Evolutionary conservation across 2,329 filamentous ascomycete genomes (phyloP).

Genomic region (Fusarium concolor): DNA sequence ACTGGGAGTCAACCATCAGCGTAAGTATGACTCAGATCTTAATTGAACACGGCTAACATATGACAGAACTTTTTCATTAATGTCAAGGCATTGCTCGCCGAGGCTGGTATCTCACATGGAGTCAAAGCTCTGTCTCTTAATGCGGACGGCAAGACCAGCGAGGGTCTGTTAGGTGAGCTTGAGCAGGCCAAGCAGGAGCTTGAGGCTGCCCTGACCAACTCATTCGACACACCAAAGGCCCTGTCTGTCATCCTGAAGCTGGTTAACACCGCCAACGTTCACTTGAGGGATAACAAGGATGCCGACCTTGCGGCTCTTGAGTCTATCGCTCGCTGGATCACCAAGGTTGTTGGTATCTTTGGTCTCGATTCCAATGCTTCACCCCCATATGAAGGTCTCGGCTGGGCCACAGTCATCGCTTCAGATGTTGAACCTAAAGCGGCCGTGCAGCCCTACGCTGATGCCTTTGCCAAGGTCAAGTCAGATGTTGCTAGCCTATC

Average conservation of each 20-base stretch:
- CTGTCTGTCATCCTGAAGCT: conserved; percentile 84
- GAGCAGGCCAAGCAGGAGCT: conserved; percentile 67
- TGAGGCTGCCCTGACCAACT: conserved; percentile 76
- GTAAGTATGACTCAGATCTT: conserved; percentile 51
- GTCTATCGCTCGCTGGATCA: conserved; percentile 80
- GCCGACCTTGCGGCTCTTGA: conserved; percentile 62
- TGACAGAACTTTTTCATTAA: conserved; percentile 69
- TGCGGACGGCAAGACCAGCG: conserved; percentile 46
- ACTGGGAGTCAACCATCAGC: conserved; percentile 84
- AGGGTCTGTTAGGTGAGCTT: conserved; percentile 56
- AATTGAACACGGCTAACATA: conserved; percentile 29
- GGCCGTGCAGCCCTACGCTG: conserved; percentile 60
- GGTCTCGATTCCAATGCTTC: conserved; percentile 77
- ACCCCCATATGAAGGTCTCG: conserved; percentile 66
- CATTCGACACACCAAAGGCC: conserved; percentile 85
- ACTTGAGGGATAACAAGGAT: conserved; percentile 61
- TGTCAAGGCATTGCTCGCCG: conserved; percentile 64
- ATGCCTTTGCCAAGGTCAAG: conserved; percentile 59
- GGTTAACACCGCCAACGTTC: conserved; percentile 80
- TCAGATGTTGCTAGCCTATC: conserved; percentile 60
- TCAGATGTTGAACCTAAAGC: conserved; percentile 58
- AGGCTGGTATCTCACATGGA: conserved; percentile 53
- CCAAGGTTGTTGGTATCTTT: conserved; percentile 84
- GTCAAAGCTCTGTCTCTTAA: conserved; percentile 55
- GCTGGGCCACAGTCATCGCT: conserved; percentile 62